Base-by-base conservation (phyloP, 1,139 yeast genomes). In the Torulaspora globosa region DNA sequence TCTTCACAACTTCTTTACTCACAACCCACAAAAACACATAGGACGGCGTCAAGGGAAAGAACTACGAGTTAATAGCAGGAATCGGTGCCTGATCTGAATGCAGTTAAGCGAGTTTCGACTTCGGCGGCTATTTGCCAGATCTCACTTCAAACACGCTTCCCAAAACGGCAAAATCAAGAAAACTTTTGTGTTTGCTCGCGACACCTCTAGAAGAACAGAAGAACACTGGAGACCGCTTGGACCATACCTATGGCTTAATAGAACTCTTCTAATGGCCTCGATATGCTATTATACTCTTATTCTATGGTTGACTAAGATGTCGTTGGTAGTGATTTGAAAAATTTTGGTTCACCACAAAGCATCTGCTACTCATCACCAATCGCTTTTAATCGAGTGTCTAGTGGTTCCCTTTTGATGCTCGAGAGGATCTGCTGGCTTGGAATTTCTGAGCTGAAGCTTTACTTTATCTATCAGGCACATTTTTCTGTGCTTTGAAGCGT, bases 241-340 rank as follows among this genome's bases (percentile, higher is more conserved):
- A 24, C 7, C 7, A 4, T 26, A 21, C 23, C 3, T 7, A 26
- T 11, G 29, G 12, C 12, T n/a, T 26, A 10, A 16, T 2, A 3
- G 11, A 31, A 23, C 34, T 31, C 34, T 18, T 15, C 14, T 16
- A 3, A 7, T 9, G 34, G 12, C 18, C 14, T 31, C 4, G 6
- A 9, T 9, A 12, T 15, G 3, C 23, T 3, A 31, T 15, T 16
- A 9, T 10, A 16, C 19, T 15, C 23, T 10, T 14, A 16, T 6
- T 10, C 2, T 6, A 9, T 15, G 21, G 23, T 1, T 18, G 2
- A 10, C 9, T 19, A 28, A 24, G 14, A 41, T 33, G 40, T 35
- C 48, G 48, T 45, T 31, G 16, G 11, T 11, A 27, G 38, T 41
- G 48, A 45, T 24, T 4, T 29, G 43, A 35, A 45, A 40, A 45